Base-by-base conservation (phyloP, 768 basidiomycete species). In the Rhizopogon rudus region DNA sequence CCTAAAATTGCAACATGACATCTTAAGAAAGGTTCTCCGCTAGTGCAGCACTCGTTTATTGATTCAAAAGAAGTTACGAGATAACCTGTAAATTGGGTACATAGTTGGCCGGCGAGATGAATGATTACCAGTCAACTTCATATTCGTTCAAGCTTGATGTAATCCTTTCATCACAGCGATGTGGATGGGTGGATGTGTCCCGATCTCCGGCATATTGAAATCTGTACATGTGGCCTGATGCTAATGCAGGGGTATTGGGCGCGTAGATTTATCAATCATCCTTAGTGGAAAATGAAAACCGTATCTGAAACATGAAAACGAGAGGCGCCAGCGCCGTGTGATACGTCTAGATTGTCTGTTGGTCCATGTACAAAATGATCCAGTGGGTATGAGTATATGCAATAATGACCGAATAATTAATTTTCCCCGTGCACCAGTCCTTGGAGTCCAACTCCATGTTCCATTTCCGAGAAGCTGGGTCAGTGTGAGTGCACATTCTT, bases 401-500 rank as follows among this genome's bases (percentile, higher is more conserved):
- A 54, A 57, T 50, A 57, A 57, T 65, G 50, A 50, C 40, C 33
- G 35, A 44, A 63, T 66, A 62, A 53, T 57, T 62, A 28, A 48
- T 55, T 37, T 45, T 17, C 17, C 33, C 6, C 28, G 10, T 39
- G 44, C 50, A 37, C 12, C 40, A 6, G 14, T 50, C 49, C 13
- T 46, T 29, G 41, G 12, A 22, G 22, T 42, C 31, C 12, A 20
- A 6, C 13, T 3, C 12, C 22, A 20, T 33, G 9, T 20, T 46
- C 28, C 1, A 40, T 52, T 49, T 25, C 9, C 33, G 25, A 37
- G 50, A 9, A 37, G 31, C 33, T 13, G 37, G 39, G 31, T 65
- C 55, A 71, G 43, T 39, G 42, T 8, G 44, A n/a, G n/a, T 52
- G 41, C 20, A 54, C 56, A 49, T 63, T 72, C 16, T 70, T 67